phyloP scores from a whole-genome alignment of 1,139 yeast species.

The Protomyces lactucae-debilis region DNA sequence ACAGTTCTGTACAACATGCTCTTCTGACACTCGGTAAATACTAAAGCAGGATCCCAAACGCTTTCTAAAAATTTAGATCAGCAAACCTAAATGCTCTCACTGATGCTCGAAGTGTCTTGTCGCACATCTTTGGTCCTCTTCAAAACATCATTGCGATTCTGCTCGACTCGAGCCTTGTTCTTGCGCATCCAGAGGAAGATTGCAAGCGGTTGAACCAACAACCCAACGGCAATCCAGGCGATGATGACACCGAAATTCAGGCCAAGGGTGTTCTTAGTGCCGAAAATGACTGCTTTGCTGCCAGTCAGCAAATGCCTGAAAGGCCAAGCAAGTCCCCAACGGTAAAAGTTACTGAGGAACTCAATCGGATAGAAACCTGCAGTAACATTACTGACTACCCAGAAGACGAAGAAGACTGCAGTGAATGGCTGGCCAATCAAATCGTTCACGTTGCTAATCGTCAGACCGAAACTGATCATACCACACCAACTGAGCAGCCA shows the following conservation, averaged over 20 bases:
- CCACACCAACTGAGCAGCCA: slow-evolving; percentile 61
- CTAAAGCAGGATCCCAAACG: too few relatives aligned
- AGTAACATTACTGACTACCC: slow-evolving; percentile 55
- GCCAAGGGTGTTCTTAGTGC: slow-evolving; percentile 55
- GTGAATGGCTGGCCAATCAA: slow-evolving; percentile 50
- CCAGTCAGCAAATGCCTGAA: slow-evolving; percentile 56
- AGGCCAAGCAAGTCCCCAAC: slow-evolving; percentile 64
- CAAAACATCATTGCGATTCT: slow-evolving; percentile 5
- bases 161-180: slow-evolving; percentile 11
- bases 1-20: too few relatives aligned
- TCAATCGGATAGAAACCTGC: slow-evolving; percentile 59
- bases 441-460: slow-evolving; percentile 56
- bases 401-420: slow-evolving; percentile 58
- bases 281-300: slow-evolving; percentile 53
- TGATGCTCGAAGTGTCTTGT: too few relatives aligned
- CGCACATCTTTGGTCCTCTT: neutral
- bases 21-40: too few relatives aligned
- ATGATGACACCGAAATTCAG: slow-evolving; percentile 54
- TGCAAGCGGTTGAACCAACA: slow-evolving; percentile 46
- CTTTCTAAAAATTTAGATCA: too few relatives aligned
- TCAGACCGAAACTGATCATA: slow-evolving; percentile 60
- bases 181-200: slow-evolving; percentile 36
- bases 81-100: too few relatives aligned
- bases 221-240: slow-evolving; percentile 55
- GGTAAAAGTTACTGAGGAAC: slow-evolving; percentile 50